A percentile compares a stretch with the other conserved stretches of the same genome.
phyloP scores from a whole-genome alignment of 495 filamentous ascomycete species.

The Trichoderma gamsii region DNA sequence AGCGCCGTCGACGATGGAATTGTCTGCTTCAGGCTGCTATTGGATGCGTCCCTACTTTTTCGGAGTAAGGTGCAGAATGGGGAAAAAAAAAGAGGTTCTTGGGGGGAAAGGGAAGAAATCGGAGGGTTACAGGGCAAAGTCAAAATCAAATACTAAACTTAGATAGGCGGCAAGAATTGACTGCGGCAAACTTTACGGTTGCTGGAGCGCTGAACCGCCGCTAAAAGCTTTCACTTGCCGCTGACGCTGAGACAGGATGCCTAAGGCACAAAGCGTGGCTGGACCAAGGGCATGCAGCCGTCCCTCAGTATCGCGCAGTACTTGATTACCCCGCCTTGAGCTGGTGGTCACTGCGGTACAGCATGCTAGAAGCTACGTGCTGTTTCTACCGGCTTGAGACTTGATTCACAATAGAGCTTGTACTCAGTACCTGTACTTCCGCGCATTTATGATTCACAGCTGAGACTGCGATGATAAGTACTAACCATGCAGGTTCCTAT shows the following conservation, averaged over 20 bases:
- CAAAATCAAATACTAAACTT: background rate
- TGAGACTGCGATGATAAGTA: too few species aligned
- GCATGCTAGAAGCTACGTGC: background rate
- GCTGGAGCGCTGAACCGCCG: background rate
- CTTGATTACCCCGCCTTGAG: background rate
- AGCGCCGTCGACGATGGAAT: background rate
- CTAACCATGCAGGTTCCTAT: too few species aligned
- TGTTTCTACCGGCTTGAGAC: background rate
- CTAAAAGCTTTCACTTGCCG: conserved; percentile 10
- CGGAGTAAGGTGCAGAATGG: background rate
- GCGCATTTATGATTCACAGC: too few species aligned
- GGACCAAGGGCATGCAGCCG: background rate
- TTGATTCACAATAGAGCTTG: too few species aligned
- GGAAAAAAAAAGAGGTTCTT: background rate
- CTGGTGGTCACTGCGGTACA: background rate
- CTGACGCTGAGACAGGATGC: background rate
- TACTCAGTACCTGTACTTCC: too few species aligned
- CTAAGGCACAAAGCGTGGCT: background rate
- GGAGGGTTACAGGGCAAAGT: conserved; percentile 6
- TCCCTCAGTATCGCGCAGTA: background rate
- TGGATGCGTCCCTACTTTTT: conserved; percentile 5
- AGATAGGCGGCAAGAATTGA: conserved; percentile 3
- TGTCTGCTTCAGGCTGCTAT: background rate
- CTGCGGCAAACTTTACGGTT: conserved; percentile 5
- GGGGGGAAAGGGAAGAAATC: background rate